These are phyloP conservation scores for Termitomyces sp. DNA, from an alignment of 768 basidiomycete species.

Conservation along the genomic window DNA sequence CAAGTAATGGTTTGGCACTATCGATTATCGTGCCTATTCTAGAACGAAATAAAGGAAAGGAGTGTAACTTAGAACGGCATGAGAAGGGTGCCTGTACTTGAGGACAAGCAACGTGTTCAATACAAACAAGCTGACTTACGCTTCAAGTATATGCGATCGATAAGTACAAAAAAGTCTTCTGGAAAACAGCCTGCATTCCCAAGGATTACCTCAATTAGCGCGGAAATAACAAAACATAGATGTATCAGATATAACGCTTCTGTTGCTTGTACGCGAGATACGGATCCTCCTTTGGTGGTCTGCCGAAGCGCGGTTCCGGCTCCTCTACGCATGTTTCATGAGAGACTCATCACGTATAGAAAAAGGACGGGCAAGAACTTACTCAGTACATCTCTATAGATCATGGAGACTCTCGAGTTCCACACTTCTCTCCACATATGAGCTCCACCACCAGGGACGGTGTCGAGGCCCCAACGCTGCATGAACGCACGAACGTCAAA, in stretches of 20 bases:
- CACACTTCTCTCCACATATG: constrained; percentile 85
- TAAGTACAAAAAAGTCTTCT: background rate
- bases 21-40: background rate
- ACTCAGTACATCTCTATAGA: constrained; percentile 68
- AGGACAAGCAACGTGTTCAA: too few relatives aligned
- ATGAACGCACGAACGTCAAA: constrained; percentile 69
- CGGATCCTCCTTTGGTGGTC: constrained; percentile 45
- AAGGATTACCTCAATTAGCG: background rate
- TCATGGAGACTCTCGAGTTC: constrained; percentile 54
- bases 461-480: constrained; percentile 46
- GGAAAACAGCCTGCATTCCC: background rate
- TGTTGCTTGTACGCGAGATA: constrained; percentile 47
- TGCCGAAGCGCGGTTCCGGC: constrained; percentile 53
- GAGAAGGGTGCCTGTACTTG: background rate
- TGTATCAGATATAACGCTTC: constrained; percentile 40
- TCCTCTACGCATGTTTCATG: too few relatives aligned
- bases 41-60: background rate
- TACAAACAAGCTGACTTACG: too few relatives aligned
- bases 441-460: constrained; percentile 57
- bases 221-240: background rate
- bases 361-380: constrained; percentile 32
- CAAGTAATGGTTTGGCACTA: too few relatives aligned
- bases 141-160: background rate
- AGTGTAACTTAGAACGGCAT: background rate
- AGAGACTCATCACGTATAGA: too few relatives aligned